A percentile compares a stretch with the other conserved stretches of the same genome.
Evolutionary conservation across 2,329 filamentous ascomycete genomes (phyloP).

Genomic region (Colletotrichum filicis): DNA sequence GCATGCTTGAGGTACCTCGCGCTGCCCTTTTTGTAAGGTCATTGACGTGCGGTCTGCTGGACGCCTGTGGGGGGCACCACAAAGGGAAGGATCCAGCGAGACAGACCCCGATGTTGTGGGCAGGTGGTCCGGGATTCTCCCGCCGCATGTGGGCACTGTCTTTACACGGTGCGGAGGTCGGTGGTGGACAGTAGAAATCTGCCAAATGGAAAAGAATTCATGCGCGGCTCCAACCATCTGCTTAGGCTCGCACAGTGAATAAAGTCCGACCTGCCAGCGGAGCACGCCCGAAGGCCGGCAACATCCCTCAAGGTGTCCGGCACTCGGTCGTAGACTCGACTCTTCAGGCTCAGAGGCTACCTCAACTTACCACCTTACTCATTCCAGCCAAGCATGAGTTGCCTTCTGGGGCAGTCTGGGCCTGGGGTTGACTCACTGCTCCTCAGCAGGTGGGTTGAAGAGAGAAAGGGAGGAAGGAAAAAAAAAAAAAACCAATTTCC

Average conservation of each 20-base stretch:
- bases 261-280: neutral
- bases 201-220: neutral
- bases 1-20: neutral
- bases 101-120: conserved; percentile 1
- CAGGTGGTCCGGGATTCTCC: conserved; percentile 5
- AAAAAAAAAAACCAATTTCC: neutral
- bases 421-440: neutral
- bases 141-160: neutral
- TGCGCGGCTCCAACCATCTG: neutral
- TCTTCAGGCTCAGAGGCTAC: neutral
- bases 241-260: conserved; percentile 5
- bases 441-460: neutral
- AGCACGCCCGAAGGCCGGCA: conserved; percentile 15
- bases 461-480: neutral
- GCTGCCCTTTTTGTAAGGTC: neutral
- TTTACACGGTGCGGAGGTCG: neutral
- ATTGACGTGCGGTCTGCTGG: neutral
- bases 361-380: neutral
- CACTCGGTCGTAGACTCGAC: conserved; percentile 1
- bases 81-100: conserved; percentile 3
- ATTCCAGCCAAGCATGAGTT: neutral
- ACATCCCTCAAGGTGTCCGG: conserved; percentile 1
- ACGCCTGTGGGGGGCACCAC: neutral
- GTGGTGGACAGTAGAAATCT: neutral
- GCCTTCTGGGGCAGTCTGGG: neutral